Conservation (phyloP, 2,329 filamentous ascomycete genomes). For the Claviceps capensis region DNA sequence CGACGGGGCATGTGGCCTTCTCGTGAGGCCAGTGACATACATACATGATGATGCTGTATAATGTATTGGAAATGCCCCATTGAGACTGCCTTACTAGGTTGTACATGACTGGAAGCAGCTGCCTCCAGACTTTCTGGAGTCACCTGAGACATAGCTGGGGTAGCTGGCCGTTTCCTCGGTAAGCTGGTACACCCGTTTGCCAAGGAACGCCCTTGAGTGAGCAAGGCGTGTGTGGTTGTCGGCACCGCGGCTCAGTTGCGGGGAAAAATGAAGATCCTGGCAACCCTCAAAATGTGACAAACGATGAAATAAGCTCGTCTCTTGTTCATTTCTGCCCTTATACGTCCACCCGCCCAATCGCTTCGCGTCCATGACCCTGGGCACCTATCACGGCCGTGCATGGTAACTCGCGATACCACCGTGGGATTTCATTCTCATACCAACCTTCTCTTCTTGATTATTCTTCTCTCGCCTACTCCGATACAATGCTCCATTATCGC, state of each 20-base stretch:
- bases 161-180: conserved; percentile 1
- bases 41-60: background rate
- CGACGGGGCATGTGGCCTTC: background rate
- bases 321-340: background rate
- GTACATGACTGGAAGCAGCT: conserved; percentile 1
- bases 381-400: background rate
- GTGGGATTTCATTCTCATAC: background rate
- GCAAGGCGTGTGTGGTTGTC: background rate
- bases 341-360: background rate
- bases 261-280: background rate
- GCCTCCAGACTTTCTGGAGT: conserved; percentile 6
- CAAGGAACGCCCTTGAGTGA: background rate
- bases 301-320: background rate
- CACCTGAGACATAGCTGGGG: conserved; percentile 6
- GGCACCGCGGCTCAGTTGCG: background rate
- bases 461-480: background rate
- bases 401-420: background rate
- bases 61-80: background rate
- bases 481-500: background rate
- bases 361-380: background rate
- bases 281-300: conserved; percentile 2
- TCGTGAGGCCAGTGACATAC: background rate
- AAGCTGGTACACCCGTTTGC: background rate
- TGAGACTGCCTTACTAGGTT: background rate
- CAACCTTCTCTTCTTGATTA: background rate